Percentiles rank a stretch among this genome's conserved stretches.
phyloP scores from a whole-genome alignment of 2,329 filamentous ascomycete genomes.

The Cryphonectria carpinicola region DNA sequence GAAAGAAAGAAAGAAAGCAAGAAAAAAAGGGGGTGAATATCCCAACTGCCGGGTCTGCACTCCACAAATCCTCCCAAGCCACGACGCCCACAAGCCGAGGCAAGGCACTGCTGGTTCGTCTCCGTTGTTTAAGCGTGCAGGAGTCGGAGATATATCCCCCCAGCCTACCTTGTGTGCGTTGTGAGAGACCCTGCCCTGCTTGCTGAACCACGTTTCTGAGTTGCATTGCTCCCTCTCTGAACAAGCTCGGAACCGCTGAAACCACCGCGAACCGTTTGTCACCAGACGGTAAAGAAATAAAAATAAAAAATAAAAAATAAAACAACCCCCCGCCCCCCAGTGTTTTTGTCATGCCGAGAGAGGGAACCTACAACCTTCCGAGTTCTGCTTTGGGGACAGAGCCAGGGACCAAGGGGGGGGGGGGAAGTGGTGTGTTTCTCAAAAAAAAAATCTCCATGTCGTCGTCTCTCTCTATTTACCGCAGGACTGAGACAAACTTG shows the following conservation, averaged over 20 bases:
- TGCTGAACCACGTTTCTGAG: constrained; percentile 8
- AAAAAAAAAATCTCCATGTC: too few relatives aligned
- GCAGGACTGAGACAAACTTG: too few relatives aligned
- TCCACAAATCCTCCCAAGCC: neutral
- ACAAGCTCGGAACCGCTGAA: neutral
- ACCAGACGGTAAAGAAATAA: neutral
- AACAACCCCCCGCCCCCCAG: neutral
- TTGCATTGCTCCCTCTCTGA: neutral
- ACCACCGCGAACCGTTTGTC: neutral
- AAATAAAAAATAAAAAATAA: too few relatives aligned
- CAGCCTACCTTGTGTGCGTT: neutral
- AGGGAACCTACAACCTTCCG: neutral
- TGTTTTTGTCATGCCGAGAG: neutral
- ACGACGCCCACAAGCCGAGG: neutral
- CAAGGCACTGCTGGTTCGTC: neutral
- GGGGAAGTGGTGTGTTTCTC: too few relatives aligned
- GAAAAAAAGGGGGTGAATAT: neutral
- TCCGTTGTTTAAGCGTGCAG: constrained; percentile 3
- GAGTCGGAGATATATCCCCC: neutral
- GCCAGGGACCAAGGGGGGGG: neutral
- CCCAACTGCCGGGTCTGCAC: neutral
- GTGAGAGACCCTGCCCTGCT: neutral
- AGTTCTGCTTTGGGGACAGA: neutral
- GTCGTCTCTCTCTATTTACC: too few relatives aligned
- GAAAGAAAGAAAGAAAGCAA: too few relatives aligned